Evolutionary conservation across 208 protist species (phyloP).

Genomic region (Crithidia thermophila): DNA sequence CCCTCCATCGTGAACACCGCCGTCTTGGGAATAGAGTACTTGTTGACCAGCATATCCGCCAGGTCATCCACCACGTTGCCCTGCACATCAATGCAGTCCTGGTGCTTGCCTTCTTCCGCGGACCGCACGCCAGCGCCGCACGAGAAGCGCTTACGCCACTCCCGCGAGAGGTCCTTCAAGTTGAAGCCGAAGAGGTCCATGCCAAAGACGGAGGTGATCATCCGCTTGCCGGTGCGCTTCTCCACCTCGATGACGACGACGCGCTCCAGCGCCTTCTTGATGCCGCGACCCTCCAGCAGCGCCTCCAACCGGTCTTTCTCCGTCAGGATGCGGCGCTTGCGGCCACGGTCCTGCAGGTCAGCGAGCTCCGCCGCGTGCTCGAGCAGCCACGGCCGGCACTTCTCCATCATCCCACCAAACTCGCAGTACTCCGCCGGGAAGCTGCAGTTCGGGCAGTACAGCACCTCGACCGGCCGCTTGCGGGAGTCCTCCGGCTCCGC

Average conservation of each 20-base stretch:
- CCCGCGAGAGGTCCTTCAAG: conserved; percentile 78
- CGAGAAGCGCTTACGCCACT: conserved; percentile 87
- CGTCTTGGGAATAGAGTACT: conserved; percentile 79
- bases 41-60: conserved; percentile 71
- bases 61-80: conserved; percentile 72
- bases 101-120: conserved; percentile 62
- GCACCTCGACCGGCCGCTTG: conserved; percentile 66
- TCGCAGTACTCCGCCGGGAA: conserved; percentile 93
- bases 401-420: conserved; percentile 91
- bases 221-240: conserved; percentile 60
- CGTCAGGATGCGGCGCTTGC: conserved; percentile 78
- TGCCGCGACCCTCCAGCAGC: conserved; percentile 70
- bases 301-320: conserved; percentile 84
- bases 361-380: conserved; percentile 85
- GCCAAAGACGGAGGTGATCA: conserved; percentile 78
- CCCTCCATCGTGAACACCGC: conserved; percentile 70
- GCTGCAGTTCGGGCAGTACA: conserved; percentile 92
- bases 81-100: conserved; percentile 84
- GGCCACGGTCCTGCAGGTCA: conserved; percentile 78
- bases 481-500: conserved; percentile 39
- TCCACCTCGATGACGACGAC: conserved; percentile 70
- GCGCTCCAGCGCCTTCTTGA: conserved; percentile 82
- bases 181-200: conserved; percentile 90
- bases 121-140: conserved; percentile 80
- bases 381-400: conserved; percentile 90